Conservation (phyloP, 148 eudicot genomes). For the Cornus suecica region DNA sequence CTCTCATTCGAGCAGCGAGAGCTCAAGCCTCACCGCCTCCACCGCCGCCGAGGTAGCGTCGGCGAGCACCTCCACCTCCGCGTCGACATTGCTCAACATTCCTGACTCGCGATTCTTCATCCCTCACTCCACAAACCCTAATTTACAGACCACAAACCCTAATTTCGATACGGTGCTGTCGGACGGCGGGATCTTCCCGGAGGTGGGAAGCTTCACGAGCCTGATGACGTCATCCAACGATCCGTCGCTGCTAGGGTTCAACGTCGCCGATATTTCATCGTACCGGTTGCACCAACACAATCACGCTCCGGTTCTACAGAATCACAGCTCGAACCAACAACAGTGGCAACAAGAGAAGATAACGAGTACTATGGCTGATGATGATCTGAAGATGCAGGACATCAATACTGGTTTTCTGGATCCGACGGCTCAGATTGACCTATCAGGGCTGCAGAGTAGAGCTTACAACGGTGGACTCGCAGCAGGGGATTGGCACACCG, state of each 20-base stretch:
- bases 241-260: constrained; percentile 14
- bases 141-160: constrained; percentile 1
- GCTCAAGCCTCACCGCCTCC: constrained; percentile 47
- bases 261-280: constrained; percentile 19
- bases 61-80: constrained; percentile 12
- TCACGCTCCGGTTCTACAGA: background rate
- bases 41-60: constrained; percentile 25
- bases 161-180: constrained; percentile 17
- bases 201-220: constrained; percentile 35
- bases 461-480: constrained; percentile 19
- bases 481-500: constrained; percentile 31
- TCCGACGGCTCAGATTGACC: constrained; percentile 24
- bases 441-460: constrained; percentile 16
- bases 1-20: constrained; percentile 40
- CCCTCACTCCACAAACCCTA: background rate
- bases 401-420: constrained; percentile 17
- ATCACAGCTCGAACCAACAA: constrained; percentile 11
- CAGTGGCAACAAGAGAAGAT: background rate
- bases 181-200: constrained; percentile 21
- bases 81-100: constrained; percentile 8
- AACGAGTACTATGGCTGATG: background rate
- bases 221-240: constrained; percentile 38
- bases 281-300: constrained; percentile 20
- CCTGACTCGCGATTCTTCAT: constrained; percentile 20
- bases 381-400: constrained; percentile 17